Conservation (phyloP, 2,329 filamentous ascomycete genomes). For the Microdochium nivale region DNA sequence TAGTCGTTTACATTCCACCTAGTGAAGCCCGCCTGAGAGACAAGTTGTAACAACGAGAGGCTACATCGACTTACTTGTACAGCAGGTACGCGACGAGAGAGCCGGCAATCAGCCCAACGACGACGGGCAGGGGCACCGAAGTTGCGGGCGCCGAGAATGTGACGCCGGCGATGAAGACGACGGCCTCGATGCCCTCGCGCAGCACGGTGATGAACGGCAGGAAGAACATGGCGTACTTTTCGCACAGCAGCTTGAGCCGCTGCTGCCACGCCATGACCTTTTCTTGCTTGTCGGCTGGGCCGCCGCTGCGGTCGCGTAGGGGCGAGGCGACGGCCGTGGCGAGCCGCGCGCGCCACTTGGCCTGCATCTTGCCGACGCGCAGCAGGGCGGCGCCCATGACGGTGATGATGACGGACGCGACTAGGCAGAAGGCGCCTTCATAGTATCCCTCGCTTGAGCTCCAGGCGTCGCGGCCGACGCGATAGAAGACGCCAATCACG, state of each 20-base stretch:
- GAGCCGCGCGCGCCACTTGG: constrained; percentile 82
- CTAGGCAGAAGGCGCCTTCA: constrained; percentile 69
- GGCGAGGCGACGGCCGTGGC: constrained; percentile 52
- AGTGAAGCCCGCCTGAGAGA: no score
- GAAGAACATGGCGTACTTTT: constrained; percentile 81
- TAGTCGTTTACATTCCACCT: no score
- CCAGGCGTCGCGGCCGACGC: constrained; percentile 59
- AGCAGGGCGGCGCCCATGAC: constrained; percentile 73
- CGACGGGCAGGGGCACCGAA: constrained; percentile 68
- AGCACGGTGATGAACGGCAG: constrained; percentile 84
- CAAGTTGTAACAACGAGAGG: no score
- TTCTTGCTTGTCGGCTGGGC: no score
- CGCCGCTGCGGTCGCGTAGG: background rate
- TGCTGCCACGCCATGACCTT: background rate
- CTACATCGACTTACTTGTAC: constrained; percentile 69
- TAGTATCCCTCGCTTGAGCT: constrained; percentile 67
- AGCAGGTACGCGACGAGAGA: constrained; percentile 60
- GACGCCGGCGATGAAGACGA: constrained; percentile 84
- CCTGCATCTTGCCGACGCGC: constrained; percentile 73
- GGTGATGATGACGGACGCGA: constrained; percentile 74
- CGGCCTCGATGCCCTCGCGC: constrained; percentile 76
- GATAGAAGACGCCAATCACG: constrained; percentile 68
- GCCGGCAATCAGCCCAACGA: constrained; percentile 64
- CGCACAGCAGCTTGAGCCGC: constrained; percentile 53
- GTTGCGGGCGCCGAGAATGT: constrained; percentile 66